Base-by-base conservation (phyloP, 257 asterid species). In the Eustoma russellianum region DNA sequence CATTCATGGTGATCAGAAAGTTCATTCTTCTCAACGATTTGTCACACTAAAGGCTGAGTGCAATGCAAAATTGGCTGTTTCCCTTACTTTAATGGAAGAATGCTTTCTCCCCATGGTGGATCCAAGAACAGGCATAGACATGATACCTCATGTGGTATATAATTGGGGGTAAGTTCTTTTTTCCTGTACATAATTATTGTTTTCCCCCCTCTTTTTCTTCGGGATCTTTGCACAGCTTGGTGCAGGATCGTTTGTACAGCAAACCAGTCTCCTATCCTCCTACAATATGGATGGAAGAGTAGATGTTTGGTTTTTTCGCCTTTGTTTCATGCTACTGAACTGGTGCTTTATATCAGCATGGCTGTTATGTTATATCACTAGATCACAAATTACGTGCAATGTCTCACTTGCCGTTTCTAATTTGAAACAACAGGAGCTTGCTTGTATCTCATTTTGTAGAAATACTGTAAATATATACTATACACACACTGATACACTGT, bases 41-140 rank as follows among this genome's bases (percentile, higher is more conserved):
- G 79, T 82, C 59, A 88, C 95, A 45, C 66, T 88, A 62, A 79
- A 57, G 76, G 97, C 94, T 59, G 99, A 92, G 67, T 85, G 97
- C 87, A 85, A 92, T 74, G 83, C 99, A 30, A 92, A 88, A 68
- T 68, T 92, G 69, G 95, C 99, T 59, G 97, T 88, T 76, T 94
- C 97, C 28, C 85, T 88, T 76, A 88, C 97, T 7, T 83, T 92
- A 34, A 76, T 92, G 90, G 95, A 92, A 79, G 99, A 92, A 60
- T 88, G 99, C 73, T 92, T 92, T 75, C 91, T 85, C 48, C 95
- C 97, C 5, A 92, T 92, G 99, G 88, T 92, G 68, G 99, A 92
- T 66, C 72, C 73, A 46, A 88, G 91, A 70, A 88, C 99, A 43
- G 99, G 95, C 68, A 78, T 92, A 55, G 89, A 88, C 79, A 85